A percentile compares a stretch with the other conserved stretches of the same genome.
Conservation (phyloP, 768 basidiomycete genomes). For the Lactarius deliciosus region DNA sequence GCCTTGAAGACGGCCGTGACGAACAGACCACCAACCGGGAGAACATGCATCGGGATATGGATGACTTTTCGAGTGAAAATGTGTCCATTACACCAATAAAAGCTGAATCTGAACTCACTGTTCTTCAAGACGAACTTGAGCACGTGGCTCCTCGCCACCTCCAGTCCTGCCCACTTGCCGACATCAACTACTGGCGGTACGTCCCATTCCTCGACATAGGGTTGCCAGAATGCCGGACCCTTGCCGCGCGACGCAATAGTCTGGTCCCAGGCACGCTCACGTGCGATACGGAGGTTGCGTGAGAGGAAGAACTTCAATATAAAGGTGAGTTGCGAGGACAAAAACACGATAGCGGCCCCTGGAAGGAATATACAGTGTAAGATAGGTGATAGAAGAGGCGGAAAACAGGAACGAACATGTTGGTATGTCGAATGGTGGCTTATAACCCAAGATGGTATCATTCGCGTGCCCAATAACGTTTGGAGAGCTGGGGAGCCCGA, state of each 20-base stretch:
- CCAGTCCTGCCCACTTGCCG: constrained; percentile 35
- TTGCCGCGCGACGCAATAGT: constrained; percentile 84
- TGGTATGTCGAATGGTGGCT: constrained; percentile 62
- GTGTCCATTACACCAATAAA: constrained; percentile 21
- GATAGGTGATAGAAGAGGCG: neutral
- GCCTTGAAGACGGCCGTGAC: constrained; percentile 65
- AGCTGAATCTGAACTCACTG: constrained; percentile 37
- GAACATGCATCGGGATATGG: constrained; percentile 58
- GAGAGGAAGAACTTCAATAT: constrained; percentile 83
- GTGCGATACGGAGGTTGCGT: constrained; percentile 78
- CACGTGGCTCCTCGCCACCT: constrained; percentile 42
- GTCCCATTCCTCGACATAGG: constrained; percentile 82
- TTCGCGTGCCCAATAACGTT: constrained; percentile 60
- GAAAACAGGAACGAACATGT: constrained; percentile 51
- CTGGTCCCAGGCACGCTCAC: constrained; percentile 75
- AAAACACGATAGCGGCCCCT: constrained; percentile 75
- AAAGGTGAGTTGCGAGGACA: constrained; percentile 69
- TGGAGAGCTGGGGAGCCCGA: constrained; percentile 48
- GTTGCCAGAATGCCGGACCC: constrained; percentile 77
- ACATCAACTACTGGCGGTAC: constrained; percentile 48
- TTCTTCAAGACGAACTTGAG: constrained; percentile 46
- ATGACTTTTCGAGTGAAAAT: constrained; percentile 43
- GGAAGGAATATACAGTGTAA: neutral
- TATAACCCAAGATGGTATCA: constrained; percentile 64
- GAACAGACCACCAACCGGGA: constrained; percentile 63